These are phyloP conservation scores for Hyphopichia fennica DNA, from an alignment of 1,139 yeast genomes.

Conservation along the genomic window DNA sequence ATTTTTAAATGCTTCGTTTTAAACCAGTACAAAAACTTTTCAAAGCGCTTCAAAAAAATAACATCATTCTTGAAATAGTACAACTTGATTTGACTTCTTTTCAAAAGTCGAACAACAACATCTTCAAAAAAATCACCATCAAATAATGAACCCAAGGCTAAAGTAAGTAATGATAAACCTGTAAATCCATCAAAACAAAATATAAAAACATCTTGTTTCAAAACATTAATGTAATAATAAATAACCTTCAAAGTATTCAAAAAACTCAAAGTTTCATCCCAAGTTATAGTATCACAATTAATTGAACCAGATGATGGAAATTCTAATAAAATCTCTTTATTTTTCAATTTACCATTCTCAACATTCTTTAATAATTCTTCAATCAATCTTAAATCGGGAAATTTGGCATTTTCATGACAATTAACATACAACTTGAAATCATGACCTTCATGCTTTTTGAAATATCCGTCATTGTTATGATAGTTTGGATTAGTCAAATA, in stretches of 20 bases:
- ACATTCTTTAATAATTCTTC: constrained; percentile 15
- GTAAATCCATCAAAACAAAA: constrained; percentile 45
- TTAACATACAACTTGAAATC: constrained; percentile 34
- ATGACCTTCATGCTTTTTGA: constrained; percentile 6
- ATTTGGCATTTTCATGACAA: constrained; percentile 34
- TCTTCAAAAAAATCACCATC: constrained; percentile 24
- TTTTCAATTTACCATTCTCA: constrained; percentile 9
- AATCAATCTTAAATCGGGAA: constrained; percentile 23
- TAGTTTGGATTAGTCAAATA: constrained; percentile 11
- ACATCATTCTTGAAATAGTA: constrained; percentile 36
- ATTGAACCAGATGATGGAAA: constrained; percentile 36
- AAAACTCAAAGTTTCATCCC: constrained; percentile 26
- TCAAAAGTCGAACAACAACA: constrained; percentile 16
- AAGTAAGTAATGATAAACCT: constrained; percentile 33
- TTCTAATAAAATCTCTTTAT: constrained; percentile 24
- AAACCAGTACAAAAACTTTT: constrained; percentile 24
- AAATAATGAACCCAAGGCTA: constrained; percentile 25
- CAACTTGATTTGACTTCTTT: constrained; percentile 19
- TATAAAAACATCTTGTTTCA: constrained; percentile 27
- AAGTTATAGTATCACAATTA: constrained; percentile 21
- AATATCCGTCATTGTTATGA: neutral
- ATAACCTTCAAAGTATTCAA: constrained; percentile 35
- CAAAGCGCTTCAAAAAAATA: constrained; percentile 31
- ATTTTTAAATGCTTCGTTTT: constrained; percentile 12
- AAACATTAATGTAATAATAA: constrained; percentile 18